Base-by-base conservation (phyloP, 768 basidiomycete species). In the Lactarius evosmus region DNA sequence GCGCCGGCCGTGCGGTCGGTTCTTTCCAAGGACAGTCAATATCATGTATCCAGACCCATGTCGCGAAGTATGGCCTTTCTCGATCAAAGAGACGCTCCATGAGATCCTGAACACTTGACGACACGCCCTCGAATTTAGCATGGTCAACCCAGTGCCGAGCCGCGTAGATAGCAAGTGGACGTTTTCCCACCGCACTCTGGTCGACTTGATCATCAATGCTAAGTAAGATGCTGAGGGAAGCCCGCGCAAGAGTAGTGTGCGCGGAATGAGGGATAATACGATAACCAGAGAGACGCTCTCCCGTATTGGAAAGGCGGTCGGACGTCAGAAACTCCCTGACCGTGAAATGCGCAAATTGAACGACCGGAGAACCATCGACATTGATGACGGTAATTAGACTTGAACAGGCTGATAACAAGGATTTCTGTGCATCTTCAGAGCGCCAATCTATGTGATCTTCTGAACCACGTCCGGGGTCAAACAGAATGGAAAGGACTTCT, bases 31-130 rank as follows among this genome's bases (percentile, higher is more conserved):
- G 61, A 17, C n/a, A 7, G 36, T 62, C 61, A 8, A 46, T 19
- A n/a, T 62, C 46, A n/a, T 56, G 50, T 29, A 62, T 14, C 61
- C 61, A 56, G 19, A 62, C n/a, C 61, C 61, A 62, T n/a, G 34
- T 9, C 0, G 44, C 27, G 17, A 62, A 62, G 8, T 40, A n/a
- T 12, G 61, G 55, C 3, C 19, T 30, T 14, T 49, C 16, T 1
- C 7, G 25, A 34, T 62, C 61, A 14, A 62, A 62, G 29, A 62
- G 61, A 1, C 25, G 19, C 2, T 30, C 4, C 27, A 62, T 25
- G 33, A 30, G 8, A 36, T 50, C 27, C 33, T 56, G 33, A 27
- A 40, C 56, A 27, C 12, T 1, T 12, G n/a, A 19, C 4, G 61
- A 56, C 8, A 27, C 27, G 19, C 7, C 7, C 12, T 11, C 46